Conservation (phyloP, 768 basidiomycete genomes). For the Termitomyces sp. region DNA sequence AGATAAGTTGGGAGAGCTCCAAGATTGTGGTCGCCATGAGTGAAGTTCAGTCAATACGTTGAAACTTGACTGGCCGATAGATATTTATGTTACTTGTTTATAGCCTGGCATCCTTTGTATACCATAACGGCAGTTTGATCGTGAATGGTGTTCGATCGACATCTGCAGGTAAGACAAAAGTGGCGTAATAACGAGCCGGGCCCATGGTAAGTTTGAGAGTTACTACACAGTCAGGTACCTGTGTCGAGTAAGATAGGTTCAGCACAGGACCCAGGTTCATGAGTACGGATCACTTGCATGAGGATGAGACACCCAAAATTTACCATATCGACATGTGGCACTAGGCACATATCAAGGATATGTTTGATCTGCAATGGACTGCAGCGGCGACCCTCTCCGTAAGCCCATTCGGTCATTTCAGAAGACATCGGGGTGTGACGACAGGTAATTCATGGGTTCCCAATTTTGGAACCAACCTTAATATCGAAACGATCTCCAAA, state of each 20-base stretch:
- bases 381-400: too few relatives aligned
- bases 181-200: background rate
- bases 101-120: background rate
- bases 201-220: background rate
- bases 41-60: background rate
- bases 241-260: too few relatives aligned
- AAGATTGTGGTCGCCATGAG: conserved; percentile 5
- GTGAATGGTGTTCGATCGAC: background rate
- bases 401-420: background rate
- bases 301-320: background rate
- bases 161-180: background rate
- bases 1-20: conserved; percentile 15
- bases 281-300: background rate
- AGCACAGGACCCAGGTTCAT: background rate
- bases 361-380: too few relatives aligned
- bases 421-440: background rate
- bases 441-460: too few relatives aligned
- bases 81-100: background rate
- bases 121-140: background rate
- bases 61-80: background rate
- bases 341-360: background rate
- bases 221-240: background rate
- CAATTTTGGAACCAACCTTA: too few relatives aligned
- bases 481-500: too few relatives aligned
- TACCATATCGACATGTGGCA: too few relatives aligned